Evolutionary conservation across 371 early-diverging fungal species (phyloP), one percentile per base, ranked within the genome.

Genomic region (Mucor circinelloides): DNA sequence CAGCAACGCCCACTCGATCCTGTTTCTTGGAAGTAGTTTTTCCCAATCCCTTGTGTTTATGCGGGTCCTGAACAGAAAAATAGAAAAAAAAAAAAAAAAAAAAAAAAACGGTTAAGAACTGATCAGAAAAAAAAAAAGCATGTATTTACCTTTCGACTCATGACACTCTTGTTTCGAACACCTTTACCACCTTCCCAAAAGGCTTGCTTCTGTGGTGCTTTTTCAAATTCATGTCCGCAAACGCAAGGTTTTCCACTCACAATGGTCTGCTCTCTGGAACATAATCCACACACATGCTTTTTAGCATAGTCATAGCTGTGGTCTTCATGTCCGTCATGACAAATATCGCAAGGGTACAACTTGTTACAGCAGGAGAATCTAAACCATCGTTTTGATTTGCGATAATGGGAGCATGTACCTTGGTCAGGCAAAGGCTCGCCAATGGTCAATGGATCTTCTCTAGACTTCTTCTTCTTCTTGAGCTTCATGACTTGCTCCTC

Each of bases 131-230:
- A n/a, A n/a, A n/a, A n/a, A n/a, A n/a, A n/a, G n/a, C n/a, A n/a
- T 8, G 4, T 40, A 6, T n/a, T 66, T 79, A 82, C 97, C 78
- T 93, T 95, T 63, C 89, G 85, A 72, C 88, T 94, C 98, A 99
- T 95, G 28, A 84, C 73, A 2, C 67, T 60, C 66, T 84, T 86
- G 68, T 97, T 90, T 23, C 99, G 79, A 12, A 91, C 91, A 6
- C 99, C 99, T 66, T 93, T 87, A 21, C 99, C 99, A 25, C 99
- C 99, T 80, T 99, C 97, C 99, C 99, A 99, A 69, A 93, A 97
- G 4, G 89, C 87, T 0, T 85, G 73, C 60, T 78, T 76, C 32
- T 60, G 68, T 3, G 65, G 67, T 7, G 58, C 62, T 23, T 68
- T 68, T 58, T 77, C 79, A 60, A 95, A 87, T 56, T 88, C 92